Conservation (phyloP, 2,329 filamentous ascomycete genomes). For the Verticillium isaacii region DNA sequence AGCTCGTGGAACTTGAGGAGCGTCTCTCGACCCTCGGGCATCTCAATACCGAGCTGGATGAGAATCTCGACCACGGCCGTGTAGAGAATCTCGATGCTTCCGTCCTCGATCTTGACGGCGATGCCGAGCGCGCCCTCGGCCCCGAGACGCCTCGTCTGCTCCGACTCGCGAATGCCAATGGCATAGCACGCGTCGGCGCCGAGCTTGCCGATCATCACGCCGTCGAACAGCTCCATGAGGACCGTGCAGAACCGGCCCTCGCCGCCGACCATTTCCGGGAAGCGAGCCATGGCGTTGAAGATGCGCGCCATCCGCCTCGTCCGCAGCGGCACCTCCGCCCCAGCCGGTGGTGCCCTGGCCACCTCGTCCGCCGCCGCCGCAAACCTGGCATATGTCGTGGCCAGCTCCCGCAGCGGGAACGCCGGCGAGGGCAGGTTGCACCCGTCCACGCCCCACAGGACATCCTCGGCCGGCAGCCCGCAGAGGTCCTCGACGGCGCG, state of each 20-base stretch:
- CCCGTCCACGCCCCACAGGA: constrained; percentile 39
- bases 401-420: constrained; percentile 29
- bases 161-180: constrained; percentile 32
- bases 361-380: constrained; percentile 24
- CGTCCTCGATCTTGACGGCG: constrained; percentile 44
- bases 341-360: background rate
- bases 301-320: constrained; percentile 24
- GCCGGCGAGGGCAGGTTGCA: constrained; percentile 44
- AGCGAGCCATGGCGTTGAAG: constrained; percentile 34
- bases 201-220: constrained; percentile 37
- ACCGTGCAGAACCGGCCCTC: constrained; percentile 40
- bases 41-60: constrained; percentile 33
- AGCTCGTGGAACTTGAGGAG: constrained; percentile 27
- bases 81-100: constrained; percentile 37
- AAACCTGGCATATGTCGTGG: constrained; percentile 28
- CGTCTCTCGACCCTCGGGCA: constrained; percentile 18
- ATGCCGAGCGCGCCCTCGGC: constrained; percentile 33
- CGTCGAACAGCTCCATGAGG: constrained; percentile 34
- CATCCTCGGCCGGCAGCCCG: constrained; percentile 16
- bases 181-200: constrained; percentile 45
- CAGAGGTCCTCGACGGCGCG: constrained; percentile 28
- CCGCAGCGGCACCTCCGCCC: constrained; percentile 2
- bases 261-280: constrained; percentile 40
- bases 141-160: constrained; percentile 29
- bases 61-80: constrained; percentile 37